These are phyloP conservation scores for Ascobolus immersus DNA, from an alignment of 495 filamentous ascomycete genomes.

Conservation along the genomic window DNA sequence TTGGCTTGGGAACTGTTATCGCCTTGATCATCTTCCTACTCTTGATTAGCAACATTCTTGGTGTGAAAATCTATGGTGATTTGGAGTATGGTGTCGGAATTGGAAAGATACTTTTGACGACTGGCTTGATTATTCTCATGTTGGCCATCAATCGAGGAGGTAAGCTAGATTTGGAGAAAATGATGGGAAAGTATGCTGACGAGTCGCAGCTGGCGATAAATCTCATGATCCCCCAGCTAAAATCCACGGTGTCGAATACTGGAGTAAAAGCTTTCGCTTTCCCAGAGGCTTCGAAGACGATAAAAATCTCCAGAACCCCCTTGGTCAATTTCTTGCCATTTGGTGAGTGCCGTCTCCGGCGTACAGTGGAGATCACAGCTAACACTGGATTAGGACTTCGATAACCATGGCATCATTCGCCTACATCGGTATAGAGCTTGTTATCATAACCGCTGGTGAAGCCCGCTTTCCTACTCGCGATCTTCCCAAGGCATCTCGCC, in stretches of 20 bases:
- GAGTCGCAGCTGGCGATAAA: background rate
- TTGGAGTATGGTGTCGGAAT: conserved; percentile 16
- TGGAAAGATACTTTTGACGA: conserved; percentile 13
- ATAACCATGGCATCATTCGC: conserved; percentile 21
- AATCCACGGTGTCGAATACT: conserved; percentile 4
- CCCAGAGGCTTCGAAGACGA: background rate
- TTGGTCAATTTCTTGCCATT: too few relatives aligned
- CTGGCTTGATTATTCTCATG: conserved; percentile 10
- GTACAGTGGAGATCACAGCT: background rate
- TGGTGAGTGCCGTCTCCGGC: background rate
- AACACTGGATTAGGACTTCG: conserved; percentile 15
- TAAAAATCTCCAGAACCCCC: background rate
- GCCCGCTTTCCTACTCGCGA: too few relatives aligned
- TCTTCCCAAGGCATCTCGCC: too few relatives aligned
- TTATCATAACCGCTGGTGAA: conserved; percentile 21
- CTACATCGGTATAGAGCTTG: conserved; percentile 22
- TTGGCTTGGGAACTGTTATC: conserved; percentile 8
- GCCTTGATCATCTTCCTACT: conserved; percentile 11
- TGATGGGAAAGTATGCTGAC: conserved; percentile 2
- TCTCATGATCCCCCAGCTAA: background rate
- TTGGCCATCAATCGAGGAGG: conserved; percentile 14
- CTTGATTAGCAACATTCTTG: conserved; percentile 13
- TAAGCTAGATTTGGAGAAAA: conserved; percentile 9
- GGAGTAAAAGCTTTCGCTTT: conserved; percentile 13
- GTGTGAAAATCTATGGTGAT: conserved; percentile 15